Conservation (phyloP, 2,329 filamentous ascomycete genomes). For the Verticillium zaregamsianum region DNA sequence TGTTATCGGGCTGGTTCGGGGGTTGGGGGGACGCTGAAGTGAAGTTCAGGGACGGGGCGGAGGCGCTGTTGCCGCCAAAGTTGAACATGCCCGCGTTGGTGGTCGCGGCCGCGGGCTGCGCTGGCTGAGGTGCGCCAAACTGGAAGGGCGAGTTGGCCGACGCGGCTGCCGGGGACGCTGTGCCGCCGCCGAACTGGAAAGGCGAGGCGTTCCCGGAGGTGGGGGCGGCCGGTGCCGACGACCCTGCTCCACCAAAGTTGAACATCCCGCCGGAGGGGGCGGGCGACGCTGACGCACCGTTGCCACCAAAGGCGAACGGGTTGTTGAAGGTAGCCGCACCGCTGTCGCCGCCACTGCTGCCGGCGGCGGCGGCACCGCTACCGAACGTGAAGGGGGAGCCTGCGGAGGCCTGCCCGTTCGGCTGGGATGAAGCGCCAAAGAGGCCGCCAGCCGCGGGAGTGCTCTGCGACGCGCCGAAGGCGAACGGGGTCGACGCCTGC, state of each 20-base stretch:
- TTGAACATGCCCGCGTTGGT: conserved; percentile 2
- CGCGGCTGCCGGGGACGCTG: conserved; percentile 9
- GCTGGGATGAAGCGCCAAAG: conserved; percentile 9
- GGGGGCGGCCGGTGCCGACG: conserved; percentile 10
- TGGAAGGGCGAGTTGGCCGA: conserved; percentile 12
- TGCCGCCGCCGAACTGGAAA: conserved; percentile 34
- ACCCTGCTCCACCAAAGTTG: conserved; percentile 27
- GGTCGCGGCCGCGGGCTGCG: neutral
- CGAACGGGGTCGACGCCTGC: conserved; percentile 25
- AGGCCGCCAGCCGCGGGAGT: conserved; percentile 10
- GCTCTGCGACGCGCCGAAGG: conserved; percentile 29
- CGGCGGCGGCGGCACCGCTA: conserved; percentile 7
- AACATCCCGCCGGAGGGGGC: conserved; percentile 27
- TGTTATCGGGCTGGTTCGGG: conserved; percentile 6
- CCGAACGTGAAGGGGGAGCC: conserved; percentile 16
- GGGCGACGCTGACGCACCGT: conserved; percentile 17
- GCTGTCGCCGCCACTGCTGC: conserved; percentile 8
- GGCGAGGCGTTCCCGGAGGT: conserved; percentile 15
- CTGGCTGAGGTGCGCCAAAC: conserved; percentile 5
- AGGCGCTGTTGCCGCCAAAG: conserved; percentile 7
- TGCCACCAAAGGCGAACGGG: conserved; percentile 28
- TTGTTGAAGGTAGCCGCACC: conserved; percentile 29
- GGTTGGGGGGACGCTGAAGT: conserved; percentile 5
- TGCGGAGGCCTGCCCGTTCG: conserved; percentile 19
- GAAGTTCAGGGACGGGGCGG: neutral